phyloP scores from a whole-genome alignment of 2,329 filamentous ascomycete species.

The Pleomassaria siparia region DNA sequence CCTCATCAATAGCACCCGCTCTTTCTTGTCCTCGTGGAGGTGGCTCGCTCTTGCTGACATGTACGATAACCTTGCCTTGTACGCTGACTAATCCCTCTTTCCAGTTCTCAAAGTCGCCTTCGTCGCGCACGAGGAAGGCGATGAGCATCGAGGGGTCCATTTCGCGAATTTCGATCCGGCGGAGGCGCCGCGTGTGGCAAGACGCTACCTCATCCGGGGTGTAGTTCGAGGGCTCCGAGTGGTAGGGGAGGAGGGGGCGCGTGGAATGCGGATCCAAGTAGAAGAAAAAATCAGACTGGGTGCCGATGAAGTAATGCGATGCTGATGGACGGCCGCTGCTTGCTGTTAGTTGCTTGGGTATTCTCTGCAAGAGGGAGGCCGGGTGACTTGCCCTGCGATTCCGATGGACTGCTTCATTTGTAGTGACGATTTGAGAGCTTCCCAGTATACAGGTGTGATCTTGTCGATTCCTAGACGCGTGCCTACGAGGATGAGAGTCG shows the following conservation, averaged over 20 bases:
- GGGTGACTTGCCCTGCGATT: conserved; percentile 75
- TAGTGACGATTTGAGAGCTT: conserved; percentile 81
- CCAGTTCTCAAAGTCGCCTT: conserved; percentile 84
- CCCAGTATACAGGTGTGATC: conserved; percentile 92
- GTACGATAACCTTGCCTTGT: conserved; percentile 76
- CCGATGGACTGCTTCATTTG: conserved; percentile 92
- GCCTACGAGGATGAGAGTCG: conserved; percentile 85
- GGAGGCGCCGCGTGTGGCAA: conserved; percentile 84
- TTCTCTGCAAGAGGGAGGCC: neutral
- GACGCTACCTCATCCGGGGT: conserved; percentile 73
- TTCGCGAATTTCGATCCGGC: conserved; percentile 80
- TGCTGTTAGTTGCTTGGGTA: neutral
- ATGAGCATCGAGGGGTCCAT: conserved; percentile 99
- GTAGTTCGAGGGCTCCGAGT: conserved; percentile 59
- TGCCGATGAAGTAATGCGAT: conserved; percentile 75
- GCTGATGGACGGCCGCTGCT: conserved; percentile 84
- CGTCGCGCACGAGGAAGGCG: conserved; percentile 81
- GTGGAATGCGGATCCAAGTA: conserved; percentile 95
- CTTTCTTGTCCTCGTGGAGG: conserved; percentile 60
- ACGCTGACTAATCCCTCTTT: conserved; percentile 72
- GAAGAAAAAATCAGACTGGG: conserved; percentile 78
- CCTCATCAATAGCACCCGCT: conserved; percentile 79
- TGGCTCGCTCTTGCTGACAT: conserved; percentile 71
- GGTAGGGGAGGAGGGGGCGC: conserved; percentile 70
- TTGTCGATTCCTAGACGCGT: conserved; percentile 91